Base-by-base conservation (phyloP, 306 rosid genomes). In the Calophaca sinica region DNA sequence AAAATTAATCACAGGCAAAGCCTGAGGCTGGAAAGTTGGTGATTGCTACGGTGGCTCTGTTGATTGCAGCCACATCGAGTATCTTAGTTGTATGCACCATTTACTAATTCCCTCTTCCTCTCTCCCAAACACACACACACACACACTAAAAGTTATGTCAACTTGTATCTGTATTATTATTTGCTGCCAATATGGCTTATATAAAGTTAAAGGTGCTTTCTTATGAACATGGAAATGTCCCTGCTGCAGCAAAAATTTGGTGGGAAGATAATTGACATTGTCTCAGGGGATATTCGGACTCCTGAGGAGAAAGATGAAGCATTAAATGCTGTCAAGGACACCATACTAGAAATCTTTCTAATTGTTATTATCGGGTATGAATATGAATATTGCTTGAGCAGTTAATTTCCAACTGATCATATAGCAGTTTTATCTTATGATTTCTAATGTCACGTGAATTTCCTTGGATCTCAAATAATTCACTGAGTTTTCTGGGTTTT, bases 211-310 rank as follows among this genome's bases (percentile, higher is more conserved):
- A 83, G 31, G 7, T 36, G 50, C n/a, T 67, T 71, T 59, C 53
- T 72, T 38, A 80, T 51, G 77, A 77, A 53, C 72, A 49, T 69
- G 70, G 48, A 57, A 63, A 44, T 83, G 60, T 69, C 75, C 61
- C 44, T 84, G 51, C 55, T 78, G 67, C 77, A 89, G 94, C 94
- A 89, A 75, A 89, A 85, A 83, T 89, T 85, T 74, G 91, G 94
- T 62, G 96, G 96, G 71, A 79, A 79, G 80, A 88, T 90, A 76
- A 86, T 90, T 74, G 96, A 90, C 84, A 90, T 90, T 74, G 96
- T 90, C 46, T 88, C 96, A 0, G 78, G 88, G 76, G 82, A 90
- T 74, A 69, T 86, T 2, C 52, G 53, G 63, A 81, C 92, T 48
- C 84, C 84, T 1, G 88, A 83, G 79, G 80, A 79, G 82, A 90